Evolutionary conservation across 2,329 filamentous ascomycete species (phyloP), one percentile per base, ranked within the genome.

Genomic region (Neofusicoccum sp.): DNA sequence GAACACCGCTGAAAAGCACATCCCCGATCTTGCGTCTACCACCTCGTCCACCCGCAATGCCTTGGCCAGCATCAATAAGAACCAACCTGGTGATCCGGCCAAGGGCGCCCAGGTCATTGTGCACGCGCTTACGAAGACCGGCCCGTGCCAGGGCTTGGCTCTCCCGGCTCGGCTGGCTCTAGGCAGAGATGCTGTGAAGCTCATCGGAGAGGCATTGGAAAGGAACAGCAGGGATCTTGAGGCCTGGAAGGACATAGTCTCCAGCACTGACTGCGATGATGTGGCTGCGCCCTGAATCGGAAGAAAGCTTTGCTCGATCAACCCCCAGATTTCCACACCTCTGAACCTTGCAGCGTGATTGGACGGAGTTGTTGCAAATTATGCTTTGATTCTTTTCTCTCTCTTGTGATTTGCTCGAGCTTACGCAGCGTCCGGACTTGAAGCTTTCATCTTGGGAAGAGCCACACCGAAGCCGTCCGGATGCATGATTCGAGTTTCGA

Each of bases 51-150:
- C 22, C 22, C 22, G 22, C 22, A 22, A 22, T 22, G 22, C 22
- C 22, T 22, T 22, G 22, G 22, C 22, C 1, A 22, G 22, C 22
- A 22, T 22, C 41, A 44, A 47, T 33, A 16, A n/a, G 36, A 59
- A 34, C 39, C 85, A 88, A 74, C 79, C 76, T 0, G 86, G 86
- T 0, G 84, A 88, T 68, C 79, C 84, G 4, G 73, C 71, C 22
- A 87, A 87, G 76, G 86, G 82, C 0, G 74, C 76, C 5, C 77
- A 74, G 62, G 78, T 84, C 1, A 76, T 86, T 31, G 78, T 87
- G 4, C 85, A 89, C 66, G 76, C 86, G 11, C 66, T 89, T 66
- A 86, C 82, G 6, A 76, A 76, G 47, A 79, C 75, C 1, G 85
- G 85, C 0, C 74, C 76, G 29, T 83, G 77, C 22, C 70, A 31